Percentiles rank a stretch among this genome's conserved stretches.
Conservation (phyloP, 176 grass and related monocot genomes). For the Rhynchospora tenuis region DNA sequence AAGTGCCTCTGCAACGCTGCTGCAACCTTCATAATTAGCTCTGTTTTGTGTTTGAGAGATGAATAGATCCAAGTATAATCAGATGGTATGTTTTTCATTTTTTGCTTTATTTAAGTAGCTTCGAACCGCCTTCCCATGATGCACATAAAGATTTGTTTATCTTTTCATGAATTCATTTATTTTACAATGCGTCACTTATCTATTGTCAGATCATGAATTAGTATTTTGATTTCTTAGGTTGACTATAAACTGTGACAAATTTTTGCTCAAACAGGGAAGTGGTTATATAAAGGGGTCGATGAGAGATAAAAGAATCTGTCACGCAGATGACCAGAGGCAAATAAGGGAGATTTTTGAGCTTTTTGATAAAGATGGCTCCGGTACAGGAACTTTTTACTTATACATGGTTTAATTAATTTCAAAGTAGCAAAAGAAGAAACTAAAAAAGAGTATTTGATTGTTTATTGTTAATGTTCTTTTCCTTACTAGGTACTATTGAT, state of each 20-base stretch:
- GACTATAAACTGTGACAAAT: background rate
- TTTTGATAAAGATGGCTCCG: constrained; percentile 79
- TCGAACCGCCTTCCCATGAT: background rate
- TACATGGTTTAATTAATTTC: background rate
- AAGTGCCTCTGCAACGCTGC: background rate
- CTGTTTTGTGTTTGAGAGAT: constrained; percentile 2
- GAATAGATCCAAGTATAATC: background rate
- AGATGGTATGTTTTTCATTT: background rate
- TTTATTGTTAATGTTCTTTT: background rate
- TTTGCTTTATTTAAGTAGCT: background rate
- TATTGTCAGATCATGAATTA: background rate
- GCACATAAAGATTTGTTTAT: background rate
- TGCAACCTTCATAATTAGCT: background rate
- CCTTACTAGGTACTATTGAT: constrained; percentile 55
- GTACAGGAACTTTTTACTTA: constrained; percentile 15
- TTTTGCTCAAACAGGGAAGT: constrained; percentile 13
- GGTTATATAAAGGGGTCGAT: constrained; percentile 21
- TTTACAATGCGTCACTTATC: background rate
- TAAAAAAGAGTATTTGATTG: background rate
- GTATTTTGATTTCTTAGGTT: background rate
- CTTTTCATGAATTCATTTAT: background rate
- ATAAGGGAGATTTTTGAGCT: constrained; percentile 77
- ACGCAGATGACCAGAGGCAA: constrained; percentile 48
- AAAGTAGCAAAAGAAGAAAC: background rate
- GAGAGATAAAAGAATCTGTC: constrained; percentile 14